phyloP scores from a whole-genome alignment of 2,329 filamentous ascomycete species.

The Diplodia scrobiculata region DNA sequence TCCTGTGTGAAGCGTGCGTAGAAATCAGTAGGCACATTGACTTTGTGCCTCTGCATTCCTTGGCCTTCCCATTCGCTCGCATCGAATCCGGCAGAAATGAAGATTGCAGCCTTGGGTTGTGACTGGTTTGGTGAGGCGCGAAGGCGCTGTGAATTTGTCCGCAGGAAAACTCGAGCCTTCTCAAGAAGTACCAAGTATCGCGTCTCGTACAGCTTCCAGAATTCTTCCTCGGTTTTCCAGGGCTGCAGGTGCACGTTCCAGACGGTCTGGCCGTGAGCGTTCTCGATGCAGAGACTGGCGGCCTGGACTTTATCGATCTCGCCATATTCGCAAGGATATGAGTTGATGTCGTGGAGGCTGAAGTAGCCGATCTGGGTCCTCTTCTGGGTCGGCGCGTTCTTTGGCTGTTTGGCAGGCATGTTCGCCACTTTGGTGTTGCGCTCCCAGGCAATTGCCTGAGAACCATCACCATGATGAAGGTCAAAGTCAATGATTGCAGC shows the following conservation, averaged over 20 bases:
- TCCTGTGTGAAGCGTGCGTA: conserved; percentile 90
- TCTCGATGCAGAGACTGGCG: conserved; percentile 90
- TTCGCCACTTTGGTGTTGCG: conserved; percentile 72
- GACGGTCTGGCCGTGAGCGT: conserved; percentile 87
- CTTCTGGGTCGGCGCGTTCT: conserved; percentile 74
- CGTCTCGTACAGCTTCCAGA: conserved; percentile 83
- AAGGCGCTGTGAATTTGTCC: conserved; percentile 68
- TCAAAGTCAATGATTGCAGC: conserved; percentile 66
- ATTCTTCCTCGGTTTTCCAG: conserved; percentile 80
- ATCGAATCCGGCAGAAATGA: conserved; percentile 94
- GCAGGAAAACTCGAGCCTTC: conserved; percentile 78
- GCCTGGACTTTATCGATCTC: conserved; percentile 91
- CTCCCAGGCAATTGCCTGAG: conserved; percentile 88
- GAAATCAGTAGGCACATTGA: conserved; percentile 95
- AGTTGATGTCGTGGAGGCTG: conserved; percentile 97
- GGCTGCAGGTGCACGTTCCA: conserved; percentile 95
- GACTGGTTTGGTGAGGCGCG: conserved; percentile 59
- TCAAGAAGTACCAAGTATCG: conserved; percentile 76
- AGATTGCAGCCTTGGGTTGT: conserved; percentile 79
- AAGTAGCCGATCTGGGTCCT: conserved; percentile 92
- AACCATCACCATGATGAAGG: conserved; percentile 62
- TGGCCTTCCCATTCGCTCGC: conserved; percentile 91
- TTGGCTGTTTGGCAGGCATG: conserved; percentile 60
- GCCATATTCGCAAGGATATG: conserved; percentile 93
- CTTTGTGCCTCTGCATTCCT: conserved; percentile 93